Evolutionary conservation across 192 early-diverging fungal species (phyloP).

Genomic region (Gamsiella multidivaricata): DNA sequence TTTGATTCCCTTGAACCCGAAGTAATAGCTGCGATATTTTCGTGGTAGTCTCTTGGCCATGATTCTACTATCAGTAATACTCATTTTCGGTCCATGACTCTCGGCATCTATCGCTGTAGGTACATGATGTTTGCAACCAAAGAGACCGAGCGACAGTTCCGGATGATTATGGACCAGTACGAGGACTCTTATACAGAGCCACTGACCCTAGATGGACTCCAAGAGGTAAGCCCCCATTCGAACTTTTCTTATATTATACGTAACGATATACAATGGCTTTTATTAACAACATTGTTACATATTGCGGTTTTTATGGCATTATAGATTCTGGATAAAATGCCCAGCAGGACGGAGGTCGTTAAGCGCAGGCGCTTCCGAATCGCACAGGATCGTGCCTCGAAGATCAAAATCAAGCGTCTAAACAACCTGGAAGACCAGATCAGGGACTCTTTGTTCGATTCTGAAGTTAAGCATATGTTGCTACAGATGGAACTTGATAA

Average conservation of each 20-base stretch:
- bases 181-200: constrained; percentile 77
- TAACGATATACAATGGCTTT: too few species aligned
- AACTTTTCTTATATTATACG: too few species aligned
- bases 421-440: constrained; percentile 43
- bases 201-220: constrained; percentile 58
- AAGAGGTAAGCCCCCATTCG: constrained; percentile 62
- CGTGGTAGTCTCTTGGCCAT: too few species aligned
- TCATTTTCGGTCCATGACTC: too few species aligned
- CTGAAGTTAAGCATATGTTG: constrained; percentile 9
- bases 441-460: not conserved
- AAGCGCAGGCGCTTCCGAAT: constrained; percentile 10
- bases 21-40: too few species aligned
- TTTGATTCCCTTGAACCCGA: constrained; percentile 68
- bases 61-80: too few species aligned
- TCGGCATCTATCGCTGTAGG: constrained; percentile 40
- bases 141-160: constrained; percentile 61
- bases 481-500: constrained; percentile 20
- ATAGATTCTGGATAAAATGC: constrained; percentile 38
- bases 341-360: constrained; percentile 19
- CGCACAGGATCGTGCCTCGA: constrained; percentile 10
- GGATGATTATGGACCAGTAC: constrained; percentile 70
- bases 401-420: constrained; percentile 32
- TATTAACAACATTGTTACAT: not conserved
- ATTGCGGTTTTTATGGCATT: not conserved
- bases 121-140: constrained; percentile 71